Percentiles rank a stretch among this genome's conserved stretches.
phyloP scores from a whole-genome alignment of 169 alveolate genomes.

The Fabrea salina region DNA sequence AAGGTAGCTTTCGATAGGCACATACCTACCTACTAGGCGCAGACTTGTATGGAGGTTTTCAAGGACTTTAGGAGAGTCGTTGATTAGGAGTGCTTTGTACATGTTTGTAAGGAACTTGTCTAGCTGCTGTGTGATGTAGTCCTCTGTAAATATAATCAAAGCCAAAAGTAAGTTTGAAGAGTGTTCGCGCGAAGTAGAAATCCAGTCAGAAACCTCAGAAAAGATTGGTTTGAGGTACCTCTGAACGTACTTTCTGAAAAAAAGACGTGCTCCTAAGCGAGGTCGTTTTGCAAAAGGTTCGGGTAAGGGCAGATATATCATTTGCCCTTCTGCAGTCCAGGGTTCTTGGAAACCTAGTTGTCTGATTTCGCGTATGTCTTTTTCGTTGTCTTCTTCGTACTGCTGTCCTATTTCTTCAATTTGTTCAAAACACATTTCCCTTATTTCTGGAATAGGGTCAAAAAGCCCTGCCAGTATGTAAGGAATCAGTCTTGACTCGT shows the following conservation, averaged over 20 bases:
- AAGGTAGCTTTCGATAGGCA: constrained; percentile 15
- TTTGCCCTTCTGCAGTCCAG: constrained; percentile 81
- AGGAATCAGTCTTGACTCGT: constrained; percentile 86
- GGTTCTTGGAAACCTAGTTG: constrained; percentile 81
- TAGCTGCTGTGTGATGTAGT: constrained; percentile 15
- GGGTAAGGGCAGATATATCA: constrained; percentile 63
- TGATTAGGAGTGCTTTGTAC: constrained; percentile 10
- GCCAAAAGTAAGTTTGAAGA: constrained; percentile 10
- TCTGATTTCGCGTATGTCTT: constrained; percentile 83
- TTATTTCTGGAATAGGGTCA: constrained; percentile 77
- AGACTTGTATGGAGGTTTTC: constrained; percentile 4
- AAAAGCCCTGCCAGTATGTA: constrained; percentile 85
- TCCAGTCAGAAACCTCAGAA: constrained; percentile 30
- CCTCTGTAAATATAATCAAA: constrained; percentile 31
- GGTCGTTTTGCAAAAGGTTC: constrained; percentile 82
- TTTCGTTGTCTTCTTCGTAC: constrained; percentile 84
- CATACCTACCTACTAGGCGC: constrained; percentile 31
- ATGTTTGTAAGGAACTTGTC: constrained; percentile 15
- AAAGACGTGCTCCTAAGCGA: constrained; percentile 83
- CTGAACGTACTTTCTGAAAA: constrained; percentile 77
- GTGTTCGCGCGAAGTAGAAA: constrained; percentile 12
- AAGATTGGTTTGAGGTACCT: constrained; percentile 65
- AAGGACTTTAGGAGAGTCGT: background rate
- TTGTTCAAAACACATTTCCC: constrained; percentile 68
- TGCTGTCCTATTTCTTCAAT: constrained; percentile 84